Conservation (phyloP, 371 early-diverging fungal genomes). For the Mortierella sp. region DNA sequence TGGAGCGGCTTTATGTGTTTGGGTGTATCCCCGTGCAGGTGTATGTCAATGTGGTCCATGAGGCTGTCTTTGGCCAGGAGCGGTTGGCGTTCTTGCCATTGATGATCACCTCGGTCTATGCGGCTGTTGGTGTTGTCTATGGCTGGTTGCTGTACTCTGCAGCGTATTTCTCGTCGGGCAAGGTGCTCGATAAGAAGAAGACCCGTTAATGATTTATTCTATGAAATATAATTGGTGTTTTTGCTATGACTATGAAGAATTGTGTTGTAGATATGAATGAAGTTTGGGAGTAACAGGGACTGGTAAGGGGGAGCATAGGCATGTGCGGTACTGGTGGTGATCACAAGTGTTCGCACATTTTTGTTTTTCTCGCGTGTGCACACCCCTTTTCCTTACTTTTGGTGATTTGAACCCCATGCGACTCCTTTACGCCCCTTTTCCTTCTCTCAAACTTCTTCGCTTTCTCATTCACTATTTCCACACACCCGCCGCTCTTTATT, state of each 20-base stretch:
- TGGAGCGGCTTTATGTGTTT: constrained; percentile 75
- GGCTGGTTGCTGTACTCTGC: constrained; percentile 71
- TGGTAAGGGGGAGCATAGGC: no score
- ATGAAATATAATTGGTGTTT: not conserved
- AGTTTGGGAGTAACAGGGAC: no score
- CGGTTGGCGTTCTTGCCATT: constrained; percentile 84
- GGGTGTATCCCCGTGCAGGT: constrained; percentile 76
- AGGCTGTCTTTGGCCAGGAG: constrained; percentile 64
- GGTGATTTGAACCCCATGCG: not conserved
- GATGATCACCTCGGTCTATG: constrained; percentile 85
- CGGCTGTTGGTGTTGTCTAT: constrained; percentile 83
- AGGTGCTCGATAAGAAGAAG: constrained; percentile 48
- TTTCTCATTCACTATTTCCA: not conserved
- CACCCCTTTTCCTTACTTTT: not conserved
- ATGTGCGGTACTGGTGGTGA: no score
- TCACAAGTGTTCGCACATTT: no score
- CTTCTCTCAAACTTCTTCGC: not conserved
- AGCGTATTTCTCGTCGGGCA: constrained; percentile 30
- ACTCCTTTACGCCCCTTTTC: not conserved
- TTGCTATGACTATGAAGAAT: not conserved
- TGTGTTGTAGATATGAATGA: not conserved
- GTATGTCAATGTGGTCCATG: constrained; percentile 70
- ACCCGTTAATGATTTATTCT: constrained; percentile 21
- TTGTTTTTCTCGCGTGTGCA: not conserved
- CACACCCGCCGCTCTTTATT: not conserved